Conservation (phyloP, 768 basidiomycete species). For the Fomitopsis pulvina region DNA sequence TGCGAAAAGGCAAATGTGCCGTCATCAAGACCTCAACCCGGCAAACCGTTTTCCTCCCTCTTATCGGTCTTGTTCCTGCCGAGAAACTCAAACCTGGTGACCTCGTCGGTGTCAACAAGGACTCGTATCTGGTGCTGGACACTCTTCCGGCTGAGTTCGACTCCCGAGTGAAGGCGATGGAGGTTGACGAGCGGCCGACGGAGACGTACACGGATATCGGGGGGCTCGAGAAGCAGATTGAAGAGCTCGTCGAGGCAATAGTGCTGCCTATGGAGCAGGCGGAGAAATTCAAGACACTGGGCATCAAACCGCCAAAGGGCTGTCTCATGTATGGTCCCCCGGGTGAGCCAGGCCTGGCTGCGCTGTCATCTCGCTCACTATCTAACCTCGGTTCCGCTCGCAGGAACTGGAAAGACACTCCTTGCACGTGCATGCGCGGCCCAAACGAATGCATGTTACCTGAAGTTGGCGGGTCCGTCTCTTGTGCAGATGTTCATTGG, state of each 20-base stretch:
- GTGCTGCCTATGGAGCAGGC: conserved; percentile 98
- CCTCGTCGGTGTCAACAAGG: conserved; percentile 98
- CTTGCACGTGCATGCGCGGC: conserved; percentile 97
- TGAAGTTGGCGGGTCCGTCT: conserved; percentile 96
- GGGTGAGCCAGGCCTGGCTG: conserved; percentile 40
- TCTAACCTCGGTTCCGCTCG: neutral
- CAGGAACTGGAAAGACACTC: conserved; percentile 94
- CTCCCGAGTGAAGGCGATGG: conserved; percentile 98
- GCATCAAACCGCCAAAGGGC: conserved; percentile 96
- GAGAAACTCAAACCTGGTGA: conserved; percentile 87
- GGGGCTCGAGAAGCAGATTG: conserved; percentile 98
- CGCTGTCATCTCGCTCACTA: neutral
- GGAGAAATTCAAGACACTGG: conserved; percentile 97
- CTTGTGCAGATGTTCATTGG: conserved; percentile 99
- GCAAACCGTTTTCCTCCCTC: conserved; percentile 96
- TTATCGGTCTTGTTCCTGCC: conserved; percentile 94
- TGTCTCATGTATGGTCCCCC: conserved; percentile 99
- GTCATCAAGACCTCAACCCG: conserved; percentile 99
- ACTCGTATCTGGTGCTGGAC: conserved; percentile 95
- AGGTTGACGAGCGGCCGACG: conserved; percentile 96
- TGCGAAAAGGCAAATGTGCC: conserved; percentile 95
- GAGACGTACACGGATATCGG: conserved; percentile 98
- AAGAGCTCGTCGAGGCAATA: conserved; percentile 96
- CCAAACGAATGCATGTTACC: conserved; percentile 95
- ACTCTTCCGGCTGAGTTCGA: conserved; percentile 96